Base-by-base conservation (phyloP, 176 grass and related monocot genomes). In the Chrysopogon serrulatus region DNA sequence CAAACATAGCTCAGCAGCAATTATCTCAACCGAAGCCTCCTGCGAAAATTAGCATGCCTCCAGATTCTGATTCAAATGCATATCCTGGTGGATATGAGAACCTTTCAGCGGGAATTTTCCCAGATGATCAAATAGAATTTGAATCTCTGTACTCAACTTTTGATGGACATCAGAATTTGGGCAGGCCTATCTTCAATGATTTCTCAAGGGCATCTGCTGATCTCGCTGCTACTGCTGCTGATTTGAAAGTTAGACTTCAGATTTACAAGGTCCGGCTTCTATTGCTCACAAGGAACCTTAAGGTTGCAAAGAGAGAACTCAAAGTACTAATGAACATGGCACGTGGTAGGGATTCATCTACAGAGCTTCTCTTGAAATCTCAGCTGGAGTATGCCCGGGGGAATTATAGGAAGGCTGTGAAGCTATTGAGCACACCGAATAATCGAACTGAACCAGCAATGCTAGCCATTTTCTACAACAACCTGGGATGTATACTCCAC, bases 241-340 rank as follows among this genome's bases (percentile, higher is more conserved):
- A 97, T 86, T 82, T 97, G 73, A 97, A 97, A 83, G 78, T 92
- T 68, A 97, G 84, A 79, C 77, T 97, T 60, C 94, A 97, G 79
- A 84, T 97, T 78, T 97, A 92, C 77, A 97, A 97, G 67, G 94
- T 97, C 66, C 82, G 87, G 28, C 86, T 97, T 56, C 82, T 97
- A 43, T 85, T 97, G 19, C 87, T 94, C 66, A 88, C 92, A 73
- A 89, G 90, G 82, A 97, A 97, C 85, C 86, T 94, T 37, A 97
- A 97, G 68, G 90, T 88, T 79, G 94, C 94, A 10, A 97, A 97
- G 86, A 71, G 94, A 74, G 94, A 97, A 85, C 90, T 97, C 21
- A 97, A 97, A 89, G 85, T 94, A 62, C 85, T 93, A 39, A 97
- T 97, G 94, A 97, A 97, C 89, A 92, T 97, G 86, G 94, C 90